These are phyloP conservation scores for Priceomyces carsonii DNA, from an alignment of 805 yeast genomes.

Conservation along the genomic window DNA sequence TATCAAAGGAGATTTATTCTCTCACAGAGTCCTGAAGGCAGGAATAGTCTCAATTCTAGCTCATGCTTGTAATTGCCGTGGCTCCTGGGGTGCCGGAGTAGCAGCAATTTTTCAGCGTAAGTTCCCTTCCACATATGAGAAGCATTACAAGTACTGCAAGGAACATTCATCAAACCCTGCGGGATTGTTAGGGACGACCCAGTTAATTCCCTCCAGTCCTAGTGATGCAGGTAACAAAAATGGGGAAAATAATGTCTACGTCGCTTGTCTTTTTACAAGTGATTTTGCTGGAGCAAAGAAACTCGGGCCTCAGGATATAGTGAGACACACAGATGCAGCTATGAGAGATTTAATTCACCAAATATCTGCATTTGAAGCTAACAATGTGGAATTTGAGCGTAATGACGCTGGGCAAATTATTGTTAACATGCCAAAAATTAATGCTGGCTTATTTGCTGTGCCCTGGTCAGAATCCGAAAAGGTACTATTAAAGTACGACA, in stretches of 20 bases:
- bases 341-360: constrained; percentile 47
- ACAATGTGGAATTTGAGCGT: constrained; percentile 8
- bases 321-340: constrained; percentile 51
- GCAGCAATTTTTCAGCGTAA: constrained; percentile 56
- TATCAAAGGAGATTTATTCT: constrained; percentile 59
- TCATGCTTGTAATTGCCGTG: constrained; percentile 80
- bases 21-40: constrained; percentile 27
- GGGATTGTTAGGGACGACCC: constrained; percentile 55
- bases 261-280: constrained; percentile 79
- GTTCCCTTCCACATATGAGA: constrained; percentile 58
- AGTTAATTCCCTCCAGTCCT: constrained; percentile 38
- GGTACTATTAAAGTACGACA: constrained; percentile 36
- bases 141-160: constrained; percentile 48
- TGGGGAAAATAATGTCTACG: constrained; percentile 21
- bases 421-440: constrained; percentile 73
- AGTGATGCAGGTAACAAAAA: constrained; percentile 31
- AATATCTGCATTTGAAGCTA: constrained; percentile 14
- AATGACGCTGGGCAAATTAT: constrained; percentile 17
- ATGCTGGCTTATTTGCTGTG: constrained; percentile 76
- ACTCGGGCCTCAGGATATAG: constrained; percentile 48
- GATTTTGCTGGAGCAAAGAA: constrained; percentile 44
- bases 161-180: constrained; percentile 15
- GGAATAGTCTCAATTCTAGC: constrained; percentile 47
- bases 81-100: constrained; percentile 85
- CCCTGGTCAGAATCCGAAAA: constrained; percentile 75